Evolutionary conservation across 805 yeast species (phyloP).

Genomic region (Candida arabinofermentans): DNA sequence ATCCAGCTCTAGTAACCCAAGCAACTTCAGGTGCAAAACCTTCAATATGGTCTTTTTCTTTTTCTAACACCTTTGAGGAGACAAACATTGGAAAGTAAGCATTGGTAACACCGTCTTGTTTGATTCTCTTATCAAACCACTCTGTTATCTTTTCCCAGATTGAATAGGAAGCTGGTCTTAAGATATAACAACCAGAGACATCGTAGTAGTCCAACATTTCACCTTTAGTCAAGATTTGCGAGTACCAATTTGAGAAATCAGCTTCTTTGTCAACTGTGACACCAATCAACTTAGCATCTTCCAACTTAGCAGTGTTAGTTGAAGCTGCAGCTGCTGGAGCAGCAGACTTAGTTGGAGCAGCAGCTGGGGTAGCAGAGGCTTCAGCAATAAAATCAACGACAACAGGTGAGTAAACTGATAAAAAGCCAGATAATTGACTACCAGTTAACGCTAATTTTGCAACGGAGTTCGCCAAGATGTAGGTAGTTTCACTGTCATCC

Average conservation of each 20-base stretch:
- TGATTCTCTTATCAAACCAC: slow-evolving; percentile 79
- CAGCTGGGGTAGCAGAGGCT: slow-evolving; percentile 37
- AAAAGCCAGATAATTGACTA: slow-evolving; percentile 40
- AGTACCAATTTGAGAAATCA: slow-evolving; percentile 97
- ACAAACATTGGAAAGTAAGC: slow-evolving; percentile 99
- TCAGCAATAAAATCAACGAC: slow-evolving; percentile 52
- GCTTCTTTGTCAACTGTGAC: slow-evolving; percentile 89
- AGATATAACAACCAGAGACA: slow-evolving; percentile 96
- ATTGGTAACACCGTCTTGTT: slow-evolving; percentile 85
- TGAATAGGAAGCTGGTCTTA: slow-evolving; percentile 92
- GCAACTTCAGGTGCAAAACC: slow-evolving; percentile 99
- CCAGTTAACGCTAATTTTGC: slow-evolving; percentile 50
- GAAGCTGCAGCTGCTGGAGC: slow-evolving; percentile 23
- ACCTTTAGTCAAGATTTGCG: slow-evolving; percentile 92
- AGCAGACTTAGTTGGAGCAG: slow-evolving; percentile 32
- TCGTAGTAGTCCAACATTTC: slow-evolving; percentile 99
- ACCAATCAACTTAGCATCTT: slow-evolving; percentile 89
- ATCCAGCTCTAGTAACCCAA: slow-evolving; percentile 98
- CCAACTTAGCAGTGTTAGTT: slow-evolving; percentile 48
- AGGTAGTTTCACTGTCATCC: slow-evolving; percentile 34
- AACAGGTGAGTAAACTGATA: slow-evolving; percentile 48
- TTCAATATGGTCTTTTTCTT: slow-evolving; percentile 97
- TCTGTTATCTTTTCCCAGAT: slow-evolving; percentile 93
- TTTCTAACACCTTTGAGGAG: slow-evolving; percentile 85
- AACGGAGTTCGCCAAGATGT: slow-evolving; percentile 47